These are phyloP conservation scores for Geosmithia morbida DNA, from an alignment of 2,329 filamentous ascomycete genomes.

Conservation along the genomic window DNA sequence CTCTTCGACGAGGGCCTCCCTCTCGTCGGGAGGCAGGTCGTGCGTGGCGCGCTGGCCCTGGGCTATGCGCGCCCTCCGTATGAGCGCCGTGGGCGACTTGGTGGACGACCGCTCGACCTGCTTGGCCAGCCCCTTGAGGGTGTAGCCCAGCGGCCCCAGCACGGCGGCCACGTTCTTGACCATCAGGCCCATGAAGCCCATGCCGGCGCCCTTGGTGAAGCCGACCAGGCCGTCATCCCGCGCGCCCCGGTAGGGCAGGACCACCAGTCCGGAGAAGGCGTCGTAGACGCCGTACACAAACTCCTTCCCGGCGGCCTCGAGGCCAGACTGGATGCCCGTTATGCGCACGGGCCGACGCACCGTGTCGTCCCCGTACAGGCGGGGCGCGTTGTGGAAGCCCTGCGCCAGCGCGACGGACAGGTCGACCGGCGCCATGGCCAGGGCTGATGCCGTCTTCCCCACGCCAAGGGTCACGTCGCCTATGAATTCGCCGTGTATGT, in stretches of 20 bases:
- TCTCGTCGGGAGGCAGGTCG: conserved; percentile 17
- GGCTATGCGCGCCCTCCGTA: conserved; percentile 42
- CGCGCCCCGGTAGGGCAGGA: conserved; percentile 42
- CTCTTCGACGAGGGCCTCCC: conserved; percentile 10
- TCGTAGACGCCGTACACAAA: conserved; percentile 51
- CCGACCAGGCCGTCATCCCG: conserved; percentile 32
- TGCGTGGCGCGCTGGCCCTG: conserved; percentile 37
- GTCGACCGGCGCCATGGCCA: conserved; percentile 44
- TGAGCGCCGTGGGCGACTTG: conserved; percentile 34
- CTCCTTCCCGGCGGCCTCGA: conserved; percentile 45
- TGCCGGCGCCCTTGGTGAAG: conserved; percentile 40
- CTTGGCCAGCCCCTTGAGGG: conserved; percentile 49
- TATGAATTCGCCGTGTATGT: conserved; percentile 23
- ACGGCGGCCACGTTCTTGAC: conserved; percentile 51
- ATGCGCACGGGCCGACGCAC: conserved; percentile 49
- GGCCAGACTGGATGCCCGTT: conserved; percentile 49
- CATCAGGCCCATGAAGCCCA: conserved; percentile 48
- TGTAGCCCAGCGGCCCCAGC: conserved; percentile 45
- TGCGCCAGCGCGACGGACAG: conserved; percentile 47
- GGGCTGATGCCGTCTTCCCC: conserved; percentile 31
- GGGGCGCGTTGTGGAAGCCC: conserved; percentile 57
- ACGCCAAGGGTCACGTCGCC: conserved; percentile 37
- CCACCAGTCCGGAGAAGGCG: conserved; percentile 47
- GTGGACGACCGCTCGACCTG: conserved; percentile 31
- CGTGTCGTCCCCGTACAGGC: conserved; percentile 56